Evolutionary conservation across 2,329 filamentous ascomycete species (phyloP), one percentile per base, ranked within the genome.

Genomic region (Colletotrichum destructivum): DNA sequence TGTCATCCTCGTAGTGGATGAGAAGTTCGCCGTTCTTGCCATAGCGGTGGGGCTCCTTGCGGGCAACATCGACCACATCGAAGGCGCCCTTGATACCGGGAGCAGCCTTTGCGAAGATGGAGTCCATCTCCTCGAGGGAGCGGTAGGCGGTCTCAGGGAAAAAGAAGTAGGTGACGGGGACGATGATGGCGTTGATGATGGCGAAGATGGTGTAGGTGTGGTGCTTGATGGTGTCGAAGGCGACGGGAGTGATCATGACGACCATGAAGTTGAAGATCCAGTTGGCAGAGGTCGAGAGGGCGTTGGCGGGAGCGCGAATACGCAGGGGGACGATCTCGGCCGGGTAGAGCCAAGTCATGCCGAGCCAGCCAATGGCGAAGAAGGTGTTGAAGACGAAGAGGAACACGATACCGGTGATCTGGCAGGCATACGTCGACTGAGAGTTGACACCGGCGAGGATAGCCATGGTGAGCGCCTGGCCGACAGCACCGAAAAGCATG

Each of bases 401-500:
- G 76, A 90, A 90, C 9, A 83, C 81, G 4, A 81, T 80, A 0
- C 81, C 82, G 0, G 75, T 71, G 16, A 79, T 76, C 16, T 81
- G 75, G 46, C 76, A 78, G 0, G 72, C 64, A 8, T 71, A 77
- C 0, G 77, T 74, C 1, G 74, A 71, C 8, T 74, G 76, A 4
- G 81, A 81, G 66, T 82, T 82, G 13, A 81, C 83, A 44, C 85
- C 84, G 0, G 86, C 84, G 47, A 90, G 83, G 47, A 94, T 85
- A 2, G 90, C 87, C 92, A 94, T 94, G 62, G 88, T 90, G 2
- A 86, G 78, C 47, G 89, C 89, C 83, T 91, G 90, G 87, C 78
- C 90, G 38, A 88, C 81, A 0, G 90, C 89, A 64, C 92, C 92
- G 73, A 93, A 89, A 21, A 94, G 81, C 91, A 95, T 94, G 72